Evolutionary conservation across 352 stramenopile species (phyloP).

Genomic region (Globisporangium solare): DNA sequence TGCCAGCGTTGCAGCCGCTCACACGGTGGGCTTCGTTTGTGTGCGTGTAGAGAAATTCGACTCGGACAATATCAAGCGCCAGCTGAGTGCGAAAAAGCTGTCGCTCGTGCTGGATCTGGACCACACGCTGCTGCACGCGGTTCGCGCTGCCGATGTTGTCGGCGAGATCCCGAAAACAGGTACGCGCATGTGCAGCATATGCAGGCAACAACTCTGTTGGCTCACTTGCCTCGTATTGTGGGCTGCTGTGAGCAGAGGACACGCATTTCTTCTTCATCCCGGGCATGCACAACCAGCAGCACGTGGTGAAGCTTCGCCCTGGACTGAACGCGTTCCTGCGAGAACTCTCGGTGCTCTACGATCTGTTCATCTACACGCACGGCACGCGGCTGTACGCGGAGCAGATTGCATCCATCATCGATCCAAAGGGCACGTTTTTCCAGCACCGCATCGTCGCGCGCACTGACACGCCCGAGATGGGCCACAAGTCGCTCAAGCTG

Average conservation of each 20-base stretch:
- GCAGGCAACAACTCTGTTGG: background rate
- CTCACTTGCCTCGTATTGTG: background rate
- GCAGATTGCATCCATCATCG: conserved; percentile 91
- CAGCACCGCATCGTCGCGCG: conserved; percentile 84
- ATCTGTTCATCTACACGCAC: conserved; percentile 95
- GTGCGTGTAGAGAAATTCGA: conserved; percentile 75
- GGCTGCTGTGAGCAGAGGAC: conserved; percentile 40
- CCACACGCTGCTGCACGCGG: conserved; percentile 95
- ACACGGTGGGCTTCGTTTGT: conserved; percentile 6
- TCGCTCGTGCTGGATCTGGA: conserved; percentile 96
- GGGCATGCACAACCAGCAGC: conserved; percentile 57
- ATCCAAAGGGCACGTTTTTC: conserved; percentile 76
- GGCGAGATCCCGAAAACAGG: conserved; percentile 51
- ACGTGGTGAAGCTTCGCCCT: conserved; percentile 93
- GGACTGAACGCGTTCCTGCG: conserved; percentile 88
- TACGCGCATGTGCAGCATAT: conserved; percentile 15
- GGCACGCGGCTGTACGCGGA: conserved; percentile 93
- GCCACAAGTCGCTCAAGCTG: conserved; percentile 84
- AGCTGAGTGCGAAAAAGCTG: conserved; percentile 89
- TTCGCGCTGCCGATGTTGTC: conserved; percentile 66
- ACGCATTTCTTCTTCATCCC: conserved; percentile 78
- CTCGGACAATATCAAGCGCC: conserved; percentile 78
- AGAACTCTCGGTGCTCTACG: conserved; percentile 79
- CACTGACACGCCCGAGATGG: conserved; percentile 83
- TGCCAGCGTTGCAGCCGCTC: background rate